Percentiles rank a stretch among this genome's conserved stretches.
phyloP scores from a whole-genome alignment of 75 land plant species.

The Selaginella moellendorffii region DNA sequence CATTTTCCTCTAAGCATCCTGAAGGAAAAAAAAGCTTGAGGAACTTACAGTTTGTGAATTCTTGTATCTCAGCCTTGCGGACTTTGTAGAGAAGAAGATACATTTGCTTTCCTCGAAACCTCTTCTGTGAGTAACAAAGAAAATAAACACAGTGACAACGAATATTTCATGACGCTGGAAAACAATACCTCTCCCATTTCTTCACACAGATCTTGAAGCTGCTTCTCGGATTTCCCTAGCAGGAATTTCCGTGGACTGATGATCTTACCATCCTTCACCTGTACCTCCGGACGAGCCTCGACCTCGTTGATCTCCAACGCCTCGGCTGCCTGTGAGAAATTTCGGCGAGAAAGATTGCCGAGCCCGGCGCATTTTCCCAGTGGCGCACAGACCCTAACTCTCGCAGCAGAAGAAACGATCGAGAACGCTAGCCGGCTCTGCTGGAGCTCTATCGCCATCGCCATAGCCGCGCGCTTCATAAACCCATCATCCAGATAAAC shows the following conservation, averaged over 20 bases:
- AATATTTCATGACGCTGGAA: not conserved
- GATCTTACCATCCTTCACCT: too few species aligned
- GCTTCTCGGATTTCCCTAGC: not conserved
- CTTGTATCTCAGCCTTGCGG: slow-evolving; percentile 50
- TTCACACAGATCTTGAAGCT: not conserved
- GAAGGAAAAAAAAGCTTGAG: not conserved
- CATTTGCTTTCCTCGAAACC: slow-evolving; percentile 80
- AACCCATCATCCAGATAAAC: too few species aligned
- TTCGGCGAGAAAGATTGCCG: too few species aligned
- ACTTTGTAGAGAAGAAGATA: slow-evolving; percentile 74
- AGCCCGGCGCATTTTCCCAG: too few species aligned
- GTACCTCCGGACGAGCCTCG: too few species aligned
- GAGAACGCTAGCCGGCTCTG: too few species aligned
- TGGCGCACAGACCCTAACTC: too few species aligned
- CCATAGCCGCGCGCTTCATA: too few species aligned
- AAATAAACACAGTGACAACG: not conserved
- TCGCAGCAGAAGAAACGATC: too few species aligned
- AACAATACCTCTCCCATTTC: not conserved
- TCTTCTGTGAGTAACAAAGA: slow-evolving; percentile 42
- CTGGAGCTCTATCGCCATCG: too few species aligned
- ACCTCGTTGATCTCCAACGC: too few species aligned
- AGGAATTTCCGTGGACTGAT: not conserved
- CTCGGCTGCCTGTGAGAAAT: too few species aligned
- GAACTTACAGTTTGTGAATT: slow-evolving; percentile 44
- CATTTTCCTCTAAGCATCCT: not conserved